phyloP scores from a whole-genome alignment of 108 stramenopile species.

The Cyclostephanos invisitatus region DNA sequence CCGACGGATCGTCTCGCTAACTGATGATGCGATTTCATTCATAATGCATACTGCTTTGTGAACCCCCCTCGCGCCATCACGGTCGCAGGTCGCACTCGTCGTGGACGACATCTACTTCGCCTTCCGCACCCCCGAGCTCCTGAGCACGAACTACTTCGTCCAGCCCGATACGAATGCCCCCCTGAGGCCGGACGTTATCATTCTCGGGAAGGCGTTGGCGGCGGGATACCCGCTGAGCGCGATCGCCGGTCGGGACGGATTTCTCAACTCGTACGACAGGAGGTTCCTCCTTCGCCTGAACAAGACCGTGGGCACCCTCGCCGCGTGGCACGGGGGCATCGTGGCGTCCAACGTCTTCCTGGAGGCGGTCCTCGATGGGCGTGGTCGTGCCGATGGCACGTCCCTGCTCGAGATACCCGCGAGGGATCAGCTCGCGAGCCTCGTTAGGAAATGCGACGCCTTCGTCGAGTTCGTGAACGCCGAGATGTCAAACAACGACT shows the following conservation, averaged over 20 bases:
- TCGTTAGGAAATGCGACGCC: conserved; percentile 47
- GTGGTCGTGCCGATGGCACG: conserved; percentile 12
- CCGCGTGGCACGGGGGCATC: conserved; percentile 60
- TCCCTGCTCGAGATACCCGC: conserved; percentile 14
- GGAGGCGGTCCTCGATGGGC: conserved; percentile 33
- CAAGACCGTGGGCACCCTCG: conserved; percentile 58
- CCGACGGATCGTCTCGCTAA: too few relatives aligned
- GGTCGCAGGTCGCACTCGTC: conserved; percentile 26
- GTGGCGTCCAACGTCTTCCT: conserved; percentile 60
- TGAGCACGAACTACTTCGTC: conserved; percentile 47
- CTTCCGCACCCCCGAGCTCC: conserved; percentile 56
- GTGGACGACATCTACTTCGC: conserved; percentile 65
- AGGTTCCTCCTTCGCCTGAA: conserved; percentile 58
- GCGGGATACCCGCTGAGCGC: conserved; percentile 60
- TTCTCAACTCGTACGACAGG: conserved; percentile 56
- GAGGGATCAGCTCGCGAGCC: conserved; percentile 28
- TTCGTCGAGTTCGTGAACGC: conserved; percentile 43
- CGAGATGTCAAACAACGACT: conserved; percentile 7
- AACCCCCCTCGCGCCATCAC: neutral
- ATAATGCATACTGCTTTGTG: neutral
- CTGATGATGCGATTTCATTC: too few relatives aligned
- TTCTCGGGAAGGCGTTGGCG: conserved; percentile 55
- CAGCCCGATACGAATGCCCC: conserved; percentile 46
- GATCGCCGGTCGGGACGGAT: conserved; percentile 46
- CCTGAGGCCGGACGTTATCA: conserved; percentile 54